Evolutionary conservation across 495 filamentous ascomycete species (phyloP), one percentile per base, ranked within the genome.

Genomic region (Penicillium diatomitis): DNA sequence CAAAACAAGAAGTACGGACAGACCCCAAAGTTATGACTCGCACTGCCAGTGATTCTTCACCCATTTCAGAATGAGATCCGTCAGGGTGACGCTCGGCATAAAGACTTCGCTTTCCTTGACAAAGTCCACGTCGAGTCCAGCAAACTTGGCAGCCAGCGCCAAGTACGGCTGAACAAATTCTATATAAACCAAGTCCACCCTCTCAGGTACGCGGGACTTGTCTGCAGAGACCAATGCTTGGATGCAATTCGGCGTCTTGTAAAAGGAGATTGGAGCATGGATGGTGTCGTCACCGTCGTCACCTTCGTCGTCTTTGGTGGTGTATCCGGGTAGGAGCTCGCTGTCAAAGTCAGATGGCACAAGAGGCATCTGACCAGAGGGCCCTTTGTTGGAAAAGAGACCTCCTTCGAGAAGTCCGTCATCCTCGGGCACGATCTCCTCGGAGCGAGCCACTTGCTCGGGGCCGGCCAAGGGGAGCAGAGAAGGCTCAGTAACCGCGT

Each of bases 251-350:
- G 91, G 90, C 8, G 92, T 78, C 4, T 65, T 59, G 64, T 92
- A 90, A 61, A 86, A 88, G 29, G 75, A 64, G 37, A 96, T 83
- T 5, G 75, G 73, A 0, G 76, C 68, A 57, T 97, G 92, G 2
- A 96, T 55, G 0, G 91, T 90, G 62, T 98, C 92, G 61, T 98
- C 92, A 43, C 92, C 94, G 53, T 92, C 85, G n/a, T 69, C 61
- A 38, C 91, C 88, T 2, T 77, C 81, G 56, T 90, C 91, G 62
- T 98, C 92, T 36, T 69, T 69, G 8, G 92, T 98, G 0, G 87
- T 96, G 69, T 98, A 97, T 2, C 92, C 92, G 5, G 84, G 82
- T 27, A 82, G 62, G 0, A 88, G 65, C 32, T 72, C 61, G 9
- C 45, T 27, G 11, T 44, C 39, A 32, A 52, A 46, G 1, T 47